Evolutionary conservation across 2,329 filamentous ascomycete genomes (phyloP).

Genomic region (Triangularia setosa): DNA sequence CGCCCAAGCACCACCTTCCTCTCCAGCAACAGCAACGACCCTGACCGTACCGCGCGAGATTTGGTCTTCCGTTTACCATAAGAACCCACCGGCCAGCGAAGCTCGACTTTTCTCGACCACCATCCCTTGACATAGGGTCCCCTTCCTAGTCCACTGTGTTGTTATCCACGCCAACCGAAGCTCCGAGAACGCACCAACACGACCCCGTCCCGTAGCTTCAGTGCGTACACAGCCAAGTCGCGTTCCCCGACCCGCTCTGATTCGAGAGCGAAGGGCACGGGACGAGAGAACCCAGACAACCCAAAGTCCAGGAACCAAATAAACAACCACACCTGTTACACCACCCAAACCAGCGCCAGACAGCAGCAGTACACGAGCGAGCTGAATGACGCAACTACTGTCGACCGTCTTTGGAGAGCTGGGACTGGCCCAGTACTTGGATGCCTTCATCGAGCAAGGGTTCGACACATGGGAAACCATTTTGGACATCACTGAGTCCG

Average conservation of each 20-base stretch:
- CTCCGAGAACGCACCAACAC: conserved; percentile 3
- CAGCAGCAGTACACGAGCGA: conserved; percentile 3
- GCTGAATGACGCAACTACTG: conserved; percentile 59
- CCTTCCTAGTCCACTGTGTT: neutral
- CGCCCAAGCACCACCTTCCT: conserved; percentile 5
- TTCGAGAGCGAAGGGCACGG: conserved; percentile 13
- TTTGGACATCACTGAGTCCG: conserved; percentile 78
- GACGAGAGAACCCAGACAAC: neutral
- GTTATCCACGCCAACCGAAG: neutral
- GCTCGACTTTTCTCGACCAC: conserved; percentile 4
- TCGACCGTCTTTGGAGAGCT: conserved; percentile 66
- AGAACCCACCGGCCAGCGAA: neutral
- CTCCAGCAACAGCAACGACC: neutral
- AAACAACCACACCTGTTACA: neutral
- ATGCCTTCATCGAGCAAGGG: conserved; percentile 69
- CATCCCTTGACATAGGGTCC: neutral
- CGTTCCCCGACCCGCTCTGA: conserved; percentile 13
- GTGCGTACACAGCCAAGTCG: neutral
- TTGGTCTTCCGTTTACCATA: neutral
- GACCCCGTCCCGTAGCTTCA: neutral
- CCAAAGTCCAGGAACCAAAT: neutral
- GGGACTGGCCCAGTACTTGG: conserved; percentile 73
- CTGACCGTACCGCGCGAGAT: neutral
- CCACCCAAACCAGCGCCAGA: neutral
- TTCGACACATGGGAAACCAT: conserved; percentile 85